Percentiles rank a stretch among this genome's conserved stretches.
Conservation (phyloP, 192 early-diverging fungal genomes). For the Cetraspora pellucida region DNA sequence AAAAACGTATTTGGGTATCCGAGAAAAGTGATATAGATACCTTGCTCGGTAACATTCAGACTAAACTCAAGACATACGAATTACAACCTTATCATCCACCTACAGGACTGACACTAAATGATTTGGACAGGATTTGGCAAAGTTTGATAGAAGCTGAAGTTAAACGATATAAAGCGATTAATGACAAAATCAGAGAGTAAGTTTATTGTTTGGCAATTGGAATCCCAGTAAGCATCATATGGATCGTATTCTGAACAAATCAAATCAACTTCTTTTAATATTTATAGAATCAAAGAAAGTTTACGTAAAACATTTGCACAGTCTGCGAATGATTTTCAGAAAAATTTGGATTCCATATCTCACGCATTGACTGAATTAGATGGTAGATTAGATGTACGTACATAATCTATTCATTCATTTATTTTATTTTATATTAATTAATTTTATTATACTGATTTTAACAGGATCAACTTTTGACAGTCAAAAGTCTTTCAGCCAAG, state of each 20-base stretch:
- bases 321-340: slow-evolving; percentile 81
- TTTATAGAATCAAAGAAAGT: slow-evolving; percentile 73
- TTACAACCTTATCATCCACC: slow-evolving; percentile 84
- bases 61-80: slow-evolving; percentile 95
- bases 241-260: not conserved
- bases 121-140: slow-evolving; percentile 71
- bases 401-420: not conserved
- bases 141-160: slow-evolving; percentile 74
- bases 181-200: slow-evolving; percentile 82
- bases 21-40: slow-evolving; percentile 92
- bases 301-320: slow-evolving; percentile 78
- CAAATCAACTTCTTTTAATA: no score
- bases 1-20: slow-evolving; percentile 85
- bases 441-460: slow-evolving; percentile 37
- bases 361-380: slow-evolving; percentile 65
- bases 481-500: slow-evolving; percentile 59
- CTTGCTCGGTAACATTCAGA: slow-evolving; percentile 93
- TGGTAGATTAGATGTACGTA: slow-evolving; percentile 76
- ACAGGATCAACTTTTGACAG: slow-evolving; percentile 62
- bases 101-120: slow-evolving; percentile 62
- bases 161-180: slow-evolving; percentile 77
- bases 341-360: slow-evolving; percentile 71
- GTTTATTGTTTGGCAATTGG: slow-evolving; percentile 2
- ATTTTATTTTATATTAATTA: slow-evolving; percentile 16
- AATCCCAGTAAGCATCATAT: not conserved